A percentile compares a stretch with the other conserved stretches of the same genome.
phyloP scores from a whole-genome alignment of 148 eudicot species.

The Beta vulgaris region DNA sequence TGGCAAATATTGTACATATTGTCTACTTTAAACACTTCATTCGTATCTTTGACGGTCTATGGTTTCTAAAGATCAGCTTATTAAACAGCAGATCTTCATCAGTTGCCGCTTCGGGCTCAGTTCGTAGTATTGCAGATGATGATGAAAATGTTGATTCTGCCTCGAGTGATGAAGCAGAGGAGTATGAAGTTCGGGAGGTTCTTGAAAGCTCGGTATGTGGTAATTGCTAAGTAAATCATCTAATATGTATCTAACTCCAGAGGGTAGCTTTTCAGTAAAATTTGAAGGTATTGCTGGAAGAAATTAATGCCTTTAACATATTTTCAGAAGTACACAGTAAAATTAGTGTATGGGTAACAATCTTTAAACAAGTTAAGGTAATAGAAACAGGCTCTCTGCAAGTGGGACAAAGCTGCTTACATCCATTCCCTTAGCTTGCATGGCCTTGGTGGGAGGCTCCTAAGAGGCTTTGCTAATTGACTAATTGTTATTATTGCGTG shows the following conservation, averaged over 20 bases:
- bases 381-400: neutral
- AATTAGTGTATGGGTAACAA: neutral
- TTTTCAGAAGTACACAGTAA: neutral
- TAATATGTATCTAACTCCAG: neutral
- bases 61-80: constrained; percentile 6
- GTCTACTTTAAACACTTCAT: neutral
- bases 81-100: constrained; percentile 69
- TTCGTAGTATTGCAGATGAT: constrained; percentile 55
- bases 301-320: neutral
- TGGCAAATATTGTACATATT: neutral
- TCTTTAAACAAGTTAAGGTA: neutral
- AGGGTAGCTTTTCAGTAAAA: neutral
- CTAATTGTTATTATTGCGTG: neutral
- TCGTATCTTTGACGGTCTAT: neutral
- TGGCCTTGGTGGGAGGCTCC: neutral
- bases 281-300: neutral
- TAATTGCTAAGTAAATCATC: constrained; percentile 6
- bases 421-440: neutral
- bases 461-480: neutral
- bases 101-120: constrained; percentile 61
- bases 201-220: constrained; percentile 68
- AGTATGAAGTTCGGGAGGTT: constrained; percentile 43
- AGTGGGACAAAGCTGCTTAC: neutral
- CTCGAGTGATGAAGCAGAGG: constrained; percentile 66
- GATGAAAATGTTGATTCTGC: constrained; percentile 80